Percentiles rank a stretch among this genome's conserved stretches.
phyloP scores from a whole-genome alignment of 1,284 basidiomycete genomes.

The Cutaneotrichosporon cutaneum region DNA sequence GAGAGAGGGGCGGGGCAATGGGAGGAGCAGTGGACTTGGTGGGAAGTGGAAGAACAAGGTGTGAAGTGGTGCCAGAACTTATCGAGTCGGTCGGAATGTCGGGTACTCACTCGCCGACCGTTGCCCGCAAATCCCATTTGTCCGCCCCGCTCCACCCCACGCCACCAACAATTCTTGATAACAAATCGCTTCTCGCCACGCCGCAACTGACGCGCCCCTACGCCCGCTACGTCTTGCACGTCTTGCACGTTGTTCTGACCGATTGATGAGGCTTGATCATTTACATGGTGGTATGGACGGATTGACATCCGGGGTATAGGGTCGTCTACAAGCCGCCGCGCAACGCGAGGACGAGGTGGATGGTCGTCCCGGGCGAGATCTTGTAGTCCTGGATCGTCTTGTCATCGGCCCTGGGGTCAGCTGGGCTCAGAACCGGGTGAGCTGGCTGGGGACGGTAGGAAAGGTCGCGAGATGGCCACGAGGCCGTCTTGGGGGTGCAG shows the following conservation, averaged over 20 bases:
- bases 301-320: background rate
- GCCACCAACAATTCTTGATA: too few species aligned
- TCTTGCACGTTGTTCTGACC: too few species aligned
- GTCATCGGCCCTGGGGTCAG: conserved; percentile 64
- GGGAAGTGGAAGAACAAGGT: background rate
- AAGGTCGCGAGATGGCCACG: background rate
- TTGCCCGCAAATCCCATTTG: background rate
- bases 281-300: background rate
- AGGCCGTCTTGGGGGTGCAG: too few species aligned
- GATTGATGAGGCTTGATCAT: background rate
- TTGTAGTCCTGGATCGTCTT: conserved; percentile 82
- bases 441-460: background rate
- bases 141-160: background rate
- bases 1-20: background rate
- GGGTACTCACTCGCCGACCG: background rate
- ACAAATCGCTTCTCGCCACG: too few species aligned
- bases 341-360: conserved; percentile 89
- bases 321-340: conserved; percentile 64
- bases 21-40: background rate
- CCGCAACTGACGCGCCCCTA: too few species aligned
- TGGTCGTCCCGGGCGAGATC: conserved; percentile 75
- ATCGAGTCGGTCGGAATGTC: background rate
- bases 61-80: background rate
- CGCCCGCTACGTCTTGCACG: too few species aligned
- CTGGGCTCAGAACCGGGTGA: background rate